These are phyloP conservation scores for Glutinoglossum americanum DNA, from an alignment of 495 filamentous ascomycete species.

Conservation along the genomic window DNA sequence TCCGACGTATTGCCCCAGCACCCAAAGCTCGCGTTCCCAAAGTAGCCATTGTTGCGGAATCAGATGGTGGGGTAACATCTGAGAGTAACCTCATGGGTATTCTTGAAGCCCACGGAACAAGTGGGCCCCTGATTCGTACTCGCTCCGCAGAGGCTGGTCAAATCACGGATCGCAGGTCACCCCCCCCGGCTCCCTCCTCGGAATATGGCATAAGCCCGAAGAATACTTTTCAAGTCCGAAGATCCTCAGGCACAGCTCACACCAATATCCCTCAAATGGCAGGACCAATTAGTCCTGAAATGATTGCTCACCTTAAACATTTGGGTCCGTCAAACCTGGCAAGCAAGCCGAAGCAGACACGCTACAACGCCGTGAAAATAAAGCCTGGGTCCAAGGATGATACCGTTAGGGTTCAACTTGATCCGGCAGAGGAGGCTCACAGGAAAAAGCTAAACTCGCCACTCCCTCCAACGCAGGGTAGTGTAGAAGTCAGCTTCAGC, in stretches of 20 bases:
- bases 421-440: not conserved
- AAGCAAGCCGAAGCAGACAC: constrained; percentile 57
- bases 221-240: constrained; percentile 7
- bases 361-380: constrained; percentile 80
- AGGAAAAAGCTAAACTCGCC: constrained; percentile 16
- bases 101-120: constrained; percentile 1
- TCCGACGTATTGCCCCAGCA: constrained; percentile 53
- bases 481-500: not conserved
- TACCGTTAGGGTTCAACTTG: not conserved
- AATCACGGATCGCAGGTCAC: not conserved
- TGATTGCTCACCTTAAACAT: constrained; percentile 67
- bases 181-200: not conserved
- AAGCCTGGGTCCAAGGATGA: constrained; percentile 33
- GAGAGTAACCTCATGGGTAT: constrained; percentile 1
- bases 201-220: constrained; percentile 1
- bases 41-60: constrained; percentile 30
- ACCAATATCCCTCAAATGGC: constrained; percentile 10
- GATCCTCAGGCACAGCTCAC: constrained; percentile 23
- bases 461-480: not conserved
- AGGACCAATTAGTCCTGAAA: constrained; percentile 28
- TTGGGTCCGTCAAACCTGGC: constrained; percentile 86
- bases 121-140: constrained; percentile 16
- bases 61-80: constrained; percentile 9
- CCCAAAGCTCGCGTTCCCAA: constrained; percentile 39
- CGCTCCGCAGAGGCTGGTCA: not conserved